These are phyloP conservation scores for Stephania yunnanensis DNA, from an alignment of 164 flowering plant species.

Conservation along the genomic window DNA sequence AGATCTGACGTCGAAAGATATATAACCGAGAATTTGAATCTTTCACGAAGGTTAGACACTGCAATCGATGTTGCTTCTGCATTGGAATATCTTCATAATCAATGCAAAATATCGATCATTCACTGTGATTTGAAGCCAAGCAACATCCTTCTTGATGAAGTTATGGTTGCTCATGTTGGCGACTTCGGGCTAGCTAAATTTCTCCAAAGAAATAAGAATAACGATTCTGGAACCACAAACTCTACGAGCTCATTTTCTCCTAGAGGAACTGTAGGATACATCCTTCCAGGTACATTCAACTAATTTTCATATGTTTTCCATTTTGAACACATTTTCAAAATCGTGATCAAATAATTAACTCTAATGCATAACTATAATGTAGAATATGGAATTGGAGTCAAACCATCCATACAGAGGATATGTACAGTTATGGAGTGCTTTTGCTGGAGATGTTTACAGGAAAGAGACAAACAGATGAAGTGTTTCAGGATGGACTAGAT, in stretches of 20 bases:
- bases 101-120: neutral
- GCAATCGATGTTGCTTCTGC: neutral
- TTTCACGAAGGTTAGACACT: neutral
- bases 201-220: neutral
- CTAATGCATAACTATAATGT: no score
- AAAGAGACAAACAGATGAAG: no score
- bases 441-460: no score
- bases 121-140: neutral
- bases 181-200: conserved; percentile 8
- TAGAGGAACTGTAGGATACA: conserved; percentile 8
- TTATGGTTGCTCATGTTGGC: neutral
- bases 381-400: no score
- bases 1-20: neutral
- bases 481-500: no score
- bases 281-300: conserved; percentile 4
- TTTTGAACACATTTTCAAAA: no score
- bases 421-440: no score
- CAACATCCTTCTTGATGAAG: conserved; percentile 1
- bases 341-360: no score
- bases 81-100: neutral
- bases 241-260: neutral
- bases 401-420: no score
- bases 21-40: neutral
- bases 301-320: no score
- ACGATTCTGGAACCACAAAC: neutral